Conservation (phyloP, 2,329 filamentous ascomycete species). For the Talaromyces verruculosus region DNA sequence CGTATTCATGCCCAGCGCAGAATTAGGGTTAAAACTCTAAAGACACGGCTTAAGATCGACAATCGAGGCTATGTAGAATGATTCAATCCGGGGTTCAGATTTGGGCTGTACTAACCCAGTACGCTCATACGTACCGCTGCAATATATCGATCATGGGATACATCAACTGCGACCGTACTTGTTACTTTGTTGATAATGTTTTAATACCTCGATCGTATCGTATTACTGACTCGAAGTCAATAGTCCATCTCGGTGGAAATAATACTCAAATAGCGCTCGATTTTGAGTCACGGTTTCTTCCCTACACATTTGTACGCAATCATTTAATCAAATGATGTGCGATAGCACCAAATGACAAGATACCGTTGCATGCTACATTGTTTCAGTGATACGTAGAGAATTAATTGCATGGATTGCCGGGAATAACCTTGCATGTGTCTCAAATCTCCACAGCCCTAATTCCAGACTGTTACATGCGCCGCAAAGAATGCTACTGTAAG, state of each 20-base stretch:
- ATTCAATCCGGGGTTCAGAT: not conserved
- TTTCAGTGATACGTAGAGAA: not conserved
- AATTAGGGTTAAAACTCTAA: not conserved
- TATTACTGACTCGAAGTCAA: not conserved
- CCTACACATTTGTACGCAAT: not conserved
- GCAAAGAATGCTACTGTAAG: not conserved
- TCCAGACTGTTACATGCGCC: not conserved
- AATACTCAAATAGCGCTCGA: not conserved
- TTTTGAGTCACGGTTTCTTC: not conserved
- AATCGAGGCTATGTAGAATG: not conserved
- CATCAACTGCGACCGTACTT: not conserved
- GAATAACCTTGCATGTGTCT: not conserved
- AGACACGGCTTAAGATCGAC: not conserved
- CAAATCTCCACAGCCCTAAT: not conserved
- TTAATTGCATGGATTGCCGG: not conserved
- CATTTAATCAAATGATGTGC: not conserved
- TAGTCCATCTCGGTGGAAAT: not conserved
- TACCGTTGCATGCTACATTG: not conserved
- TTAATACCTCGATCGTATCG: not conserved
- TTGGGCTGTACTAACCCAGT: too few relatives aligned
- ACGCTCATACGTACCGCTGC: not conserved
- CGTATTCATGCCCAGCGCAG: not conserved
- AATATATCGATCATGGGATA: not conserved
- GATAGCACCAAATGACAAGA: not conserved
- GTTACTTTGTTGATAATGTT: not conserved